phyloP scores from a whole-genome alignment of 148 eudicot genomes.

The Cornus florida region DNA sequence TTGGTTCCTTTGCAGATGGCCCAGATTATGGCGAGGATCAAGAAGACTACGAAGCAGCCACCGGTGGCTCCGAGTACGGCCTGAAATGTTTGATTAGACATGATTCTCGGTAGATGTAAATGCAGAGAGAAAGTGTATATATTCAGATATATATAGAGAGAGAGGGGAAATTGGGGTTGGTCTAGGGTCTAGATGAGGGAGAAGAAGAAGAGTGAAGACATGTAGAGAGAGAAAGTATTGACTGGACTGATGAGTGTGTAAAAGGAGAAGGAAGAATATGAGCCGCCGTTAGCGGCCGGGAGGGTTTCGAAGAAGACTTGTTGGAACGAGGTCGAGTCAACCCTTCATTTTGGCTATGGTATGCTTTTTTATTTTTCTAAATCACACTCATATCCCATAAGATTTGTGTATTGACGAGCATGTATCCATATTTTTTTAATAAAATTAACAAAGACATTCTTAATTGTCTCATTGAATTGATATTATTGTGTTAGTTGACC shows the following conservation, averaged over 20 bases:
- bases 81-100: constrained; percentile 22
- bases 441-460: too few species aligned
- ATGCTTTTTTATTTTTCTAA: too few species aligned
- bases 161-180: not conserved
- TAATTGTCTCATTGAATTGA: too few species aligned
- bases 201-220: not conserved
- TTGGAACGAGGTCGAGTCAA: too few species aligned
- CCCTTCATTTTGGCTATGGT: too few species aligned
- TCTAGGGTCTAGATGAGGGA: not conserved
- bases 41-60: constrained; percentile 26
- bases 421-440: too few species aligned
- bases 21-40: constrained; percentile 21
- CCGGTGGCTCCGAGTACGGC: constrained; percentile 28
- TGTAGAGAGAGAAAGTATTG: not conserved
- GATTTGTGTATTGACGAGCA: too few species aligned
- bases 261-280: not conserved
- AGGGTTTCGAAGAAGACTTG: constrained; percentile 13
- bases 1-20: constrained; percentile 21
- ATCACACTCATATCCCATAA: too few species aligned
- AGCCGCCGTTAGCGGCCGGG: constrained; percentile 27
- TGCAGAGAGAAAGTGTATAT: not conserved
- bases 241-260: not conserved
- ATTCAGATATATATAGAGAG: not conserved
- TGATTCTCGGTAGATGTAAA: constrained; percentile 10
- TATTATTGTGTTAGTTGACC: too few species aligned